A percentile compares a stretch with the other conserved stretches of the same genome.
These are phyloP conservation scores for Aspergillus sparsus DNA, from an alignment of 495 filamentous ascomycete species.

Conservation along the genomic window DNA sequence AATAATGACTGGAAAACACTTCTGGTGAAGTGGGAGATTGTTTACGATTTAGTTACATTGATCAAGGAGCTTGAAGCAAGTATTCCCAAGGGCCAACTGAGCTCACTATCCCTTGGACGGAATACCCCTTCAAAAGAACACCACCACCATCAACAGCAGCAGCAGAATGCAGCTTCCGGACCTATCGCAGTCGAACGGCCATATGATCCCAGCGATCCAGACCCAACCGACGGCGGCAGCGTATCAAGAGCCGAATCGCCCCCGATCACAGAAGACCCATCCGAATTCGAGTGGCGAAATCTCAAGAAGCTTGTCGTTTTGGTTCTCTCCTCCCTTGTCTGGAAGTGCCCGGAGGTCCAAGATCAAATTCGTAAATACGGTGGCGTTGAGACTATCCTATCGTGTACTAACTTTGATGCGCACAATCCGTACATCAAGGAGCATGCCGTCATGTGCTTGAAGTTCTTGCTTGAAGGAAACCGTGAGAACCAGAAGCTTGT, in stretches of 20 bases:
- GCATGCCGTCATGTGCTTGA: slow-evolving; percentile 85
- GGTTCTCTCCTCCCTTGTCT: slow-evolving; percentile 78
- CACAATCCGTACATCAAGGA: slow-evolving; percentile 90
- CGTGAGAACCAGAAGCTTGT: slow-evolving; percentile 76
- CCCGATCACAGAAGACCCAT: slow-evolving; percentile 74
- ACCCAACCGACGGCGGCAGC: slow-evolving; percentile 42
- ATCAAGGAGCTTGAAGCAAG: slow-evolving; percentile 83
- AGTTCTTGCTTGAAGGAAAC: slow-evolving; percentile 85
- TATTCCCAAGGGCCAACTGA: slow-evolving; percentile 71
- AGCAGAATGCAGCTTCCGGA: slow-evolving; percentile 31
- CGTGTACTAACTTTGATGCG: slow-evolving; percentile 82
- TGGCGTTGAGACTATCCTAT: slow-evolving; percentile 81
- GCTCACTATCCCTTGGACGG: slow-evolving; percentile 41
- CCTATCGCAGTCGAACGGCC: slow-evolving; percentile 59
- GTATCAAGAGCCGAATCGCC: slow-evolving; percentile 56
- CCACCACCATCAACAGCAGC: slow-evolving; percentile 12
- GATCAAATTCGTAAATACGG: slow-evolving; percentile 79
- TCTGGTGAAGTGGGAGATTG: slow-evolving; percentile 84
- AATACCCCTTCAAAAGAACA: slow-evolving; percentile 28
- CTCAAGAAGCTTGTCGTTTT: slow-evolving; percentile 90
- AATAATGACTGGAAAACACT: slow-evolving; percentile 66
- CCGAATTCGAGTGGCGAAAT: slow-evolving; percentile 90
- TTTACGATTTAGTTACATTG: slow-evolving; percentile 78
- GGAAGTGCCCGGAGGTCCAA: slow-evolving; percentile 79
- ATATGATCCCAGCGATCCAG: slow-evolving; percentile 54